phyloP scores from a whole-genome alignment of 164 flowering plant species.

The Dillenia suffruticosa region DNA sequence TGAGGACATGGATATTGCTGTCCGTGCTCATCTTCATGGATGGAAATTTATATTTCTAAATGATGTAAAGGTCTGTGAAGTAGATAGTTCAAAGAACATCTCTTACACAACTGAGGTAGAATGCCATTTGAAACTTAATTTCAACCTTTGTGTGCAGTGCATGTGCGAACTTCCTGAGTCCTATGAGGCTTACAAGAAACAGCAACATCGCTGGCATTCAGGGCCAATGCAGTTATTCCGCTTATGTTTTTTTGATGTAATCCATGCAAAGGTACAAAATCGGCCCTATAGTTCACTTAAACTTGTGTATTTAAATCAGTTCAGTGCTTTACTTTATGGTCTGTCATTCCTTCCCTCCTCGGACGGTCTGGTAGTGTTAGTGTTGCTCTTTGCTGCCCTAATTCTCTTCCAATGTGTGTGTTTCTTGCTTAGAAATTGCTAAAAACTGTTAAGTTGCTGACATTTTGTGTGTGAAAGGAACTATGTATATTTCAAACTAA shows the following conservation, averaged over 20 bases:
- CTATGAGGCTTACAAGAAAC: constrained; percentile 94
- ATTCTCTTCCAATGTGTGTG: too few relatives aligned
- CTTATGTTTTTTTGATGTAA: constrained; percentile 68
- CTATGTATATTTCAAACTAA: too few relatives aligned
- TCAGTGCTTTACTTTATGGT: too few relatives aligned
- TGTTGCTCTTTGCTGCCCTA: too few relatives aligned
- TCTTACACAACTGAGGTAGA: background rate
- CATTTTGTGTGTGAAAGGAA: too few relatives aligned
- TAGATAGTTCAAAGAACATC: background rate
- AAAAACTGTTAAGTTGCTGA: too few relatives aligned
- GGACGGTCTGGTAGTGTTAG: too few relatives aligned
- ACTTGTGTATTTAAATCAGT: too few relatives aligned
- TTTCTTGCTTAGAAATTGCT: too few relatives aligned
- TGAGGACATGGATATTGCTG: constrained; percentile 98
- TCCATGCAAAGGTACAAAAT: constrained; percentile 59
- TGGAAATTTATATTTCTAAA: constrained; percentile 93
- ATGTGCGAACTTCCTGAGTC: constrained; percentile 98
- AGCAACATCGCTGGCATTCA: constrained; percentile 98
- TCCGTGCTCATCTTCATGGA: constrained; percentile 93
- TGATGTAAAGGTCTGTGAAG: constrained; percentile 80
- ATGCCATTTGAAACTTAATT: background rate
- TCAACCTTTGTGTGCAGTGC: constrained; percentile 40
- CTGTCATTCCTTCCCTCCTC: too few relatives aligned
- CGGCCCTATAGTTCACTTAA: too few relatives aligned
- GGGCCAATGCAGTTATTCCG: constrained; percentile 98